A percentile compares a stretch with the other conserved stretches of the same genome.
Conservation (phyloP, 768 basidiomycete genomes). For the Russula ochroleuca region DNA sequence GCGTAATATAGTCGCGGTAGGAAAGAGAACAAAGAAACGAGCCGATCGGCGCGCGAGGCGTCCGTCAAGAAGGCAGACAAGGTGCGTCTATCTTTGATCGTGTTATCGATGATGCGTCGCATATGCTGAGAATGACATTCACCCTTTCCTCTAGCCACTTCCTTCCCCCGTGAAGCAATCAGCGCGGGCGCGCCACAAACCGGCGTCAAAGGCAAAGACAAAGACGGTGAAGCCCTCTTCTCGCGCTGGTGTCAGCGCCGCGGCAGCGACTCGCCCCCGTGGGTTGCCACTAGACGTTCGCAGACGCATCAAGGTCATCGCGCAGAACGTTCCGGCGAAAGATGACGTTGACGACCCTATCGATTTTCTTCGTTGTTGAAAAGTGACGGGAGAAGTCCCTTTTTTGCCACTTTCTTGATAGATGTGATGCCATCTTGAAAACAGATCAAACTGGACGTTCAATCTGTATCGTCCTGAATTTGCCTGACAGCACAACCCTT, state of each 20-base stretch:
- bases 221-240: slow-evolving; percentile 5
- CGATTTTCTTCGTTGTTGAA: slow-evolving; percentile 17
- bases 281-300: slow-evolving; percentile 10
- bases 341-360: slow-evolving; percentile 22
- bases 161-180: slow-evolving; percentile 6
- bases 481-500: background rate
- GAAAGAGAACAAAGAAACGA: slow-evolving; percentile 13
- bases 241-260: background rate
- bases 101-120: background rate
- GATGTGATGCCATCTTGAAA: background rate
- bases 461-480: background rate
- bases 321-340: background rate
- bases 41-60: slow-evolving; percentile 1
- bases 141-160: background rate
- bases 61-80: background rate
- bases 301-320: slow-evolving; percentile 12
- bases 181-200: background rate
- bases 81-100: background rate
- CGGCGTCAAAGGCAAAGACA: background rate
- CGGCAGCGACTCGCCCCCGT: background rate
- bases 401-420: background rate
- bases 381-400: background rate
- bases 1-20: background rate
- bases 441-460: background rate
- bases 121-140: background rate